phyloP scores from a whole-genome alignment of 2,329 filamentous ascomycete species.

The Trichoderma atrobrunneum region DNA sequence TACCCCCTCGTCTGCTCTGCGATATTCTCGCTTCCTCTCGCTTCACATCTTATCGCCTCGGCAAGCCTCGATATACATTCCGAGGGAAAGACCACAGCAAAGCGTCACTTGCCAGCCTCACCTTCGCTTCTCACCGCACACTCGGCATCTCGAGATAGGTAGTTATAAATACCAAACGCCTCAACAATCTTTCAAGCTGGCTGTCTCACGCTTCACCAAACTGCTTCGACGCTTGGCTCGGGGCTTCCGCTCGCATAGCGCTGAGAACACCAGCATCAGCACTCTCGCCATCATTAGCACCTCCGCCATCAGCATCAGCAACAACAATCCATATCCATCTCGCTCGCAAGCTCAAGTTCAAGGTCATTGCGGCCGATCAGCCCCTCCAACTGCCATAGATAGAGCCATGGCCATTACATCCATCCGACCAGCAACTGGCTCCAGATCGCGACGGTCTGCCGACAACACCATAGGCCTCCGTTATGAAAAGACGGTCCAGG shows the following conservation, averaged over 20 bases:
- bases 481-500: conserved; percentile 60
- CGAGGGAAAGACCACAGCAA: not conserved
- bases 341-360: not conserved
- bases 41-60: conserved; percentile 5
- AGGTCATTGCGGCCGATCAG: not conserved
- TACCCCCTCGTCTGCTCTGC: not conserved
- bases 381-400: not conserved
- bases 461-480: conserved; percentile 54
- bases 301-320: not conserved
- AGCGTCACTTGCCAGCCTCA: not conserved
- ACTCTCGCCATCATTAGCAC: not conserved
- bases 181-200: conserved; percentile 4
- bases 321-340: not conserved
- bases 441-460: conserved; percentile 33
- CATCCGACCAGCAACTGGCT: conserved; percentile 42
- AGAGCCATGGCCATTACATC: conserved; percentile 32
- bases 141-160: not conserved
- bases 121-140: not conserved
- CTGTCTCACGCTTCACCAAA: not conserved
- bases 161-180: not conserved
- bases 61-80: not conserved
- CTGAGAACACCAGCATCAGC: not conserved
- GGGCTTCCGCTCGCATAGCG: conserved; percentile 3
- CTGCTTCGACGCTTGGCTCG: conserved; percentile 10
- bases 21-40: conserved; percentile 1